Evolutionary conservation across 2,329 filamentous ascomycete genomes (phyloP).

Genomic region (Diplodia intermedia): DNA sequence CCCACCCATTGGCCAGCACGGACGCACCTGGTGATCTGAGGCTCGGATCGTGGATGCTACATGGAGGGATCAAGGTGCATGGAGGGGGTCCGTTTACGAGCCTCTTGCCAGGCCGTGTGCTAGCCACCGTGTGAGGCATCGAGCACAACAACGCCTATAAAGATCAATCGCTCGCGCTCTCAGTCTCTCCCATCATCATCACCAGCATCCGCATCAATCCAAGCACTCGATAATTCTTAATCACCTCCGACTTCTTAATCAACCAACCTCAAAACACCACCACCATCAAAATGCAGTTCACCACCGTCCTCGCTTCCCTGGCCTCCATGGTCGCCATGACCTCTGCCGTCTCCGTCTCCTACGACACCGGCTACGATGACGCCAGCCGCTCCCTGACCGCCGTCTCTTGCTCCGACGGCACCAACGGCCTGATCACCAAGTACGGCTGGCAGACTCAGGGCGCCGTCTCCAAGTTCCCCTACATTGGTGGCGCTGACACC

Average conservation of each 20-base stretch:
- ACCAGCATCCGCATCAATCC: slow-evolving; percentile 20
- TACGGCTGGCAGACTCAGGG: slow-evolving; percentile 63
- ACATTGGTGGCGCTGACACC: slow-evolving; percentile 58
- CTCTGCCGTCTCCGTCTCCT: slow-evolving; percentile 61
- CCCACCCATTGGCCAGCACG: slow-evolving; percentile 12
- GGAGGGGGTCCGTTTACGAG: slow-evolving; percentile 21
- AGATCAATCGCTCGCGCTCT: background rate
- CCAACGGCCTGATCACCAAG: slow-evolving; percentile 69
- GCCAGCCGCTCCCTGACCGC: slow-evolving; percentile 59
- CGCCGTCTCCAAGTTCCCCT: slow-evolving; percentile 55
- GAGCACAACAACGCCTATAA: slow-evolving; percentile 7
- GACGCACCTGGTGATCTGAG: slow-evolving; percentile 24
- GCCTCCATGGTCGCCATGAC: slow-evolving; percentile 31
- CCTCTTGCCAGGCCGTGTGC: background rate
- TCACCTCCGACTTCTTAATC: background rate
- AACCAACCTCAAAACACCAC: slow-evolving; percentile 1
- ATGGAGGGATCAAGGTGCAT: background rate
- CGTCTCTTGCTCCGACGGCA: slow-evolving; percentile 72
- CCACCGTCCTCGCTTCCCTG: slow-evolving; percentile 31
- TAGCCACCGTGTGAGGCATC: background rate
- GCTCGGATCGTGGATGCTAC: slow-evolving; percentile 24
- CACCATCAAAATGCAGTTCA: slow-evolving; percentile 33
- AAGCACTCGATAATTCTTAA: slow-evolving; percentile 5
- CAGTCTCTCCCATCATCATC: slow-evolving; percentile 24
- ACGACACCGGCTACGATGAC: slow-evolving; percentile 75